Base-by-base conservation (phyloP, 768 basidiomycete genomes). In the Mycena maculata region DNA sequence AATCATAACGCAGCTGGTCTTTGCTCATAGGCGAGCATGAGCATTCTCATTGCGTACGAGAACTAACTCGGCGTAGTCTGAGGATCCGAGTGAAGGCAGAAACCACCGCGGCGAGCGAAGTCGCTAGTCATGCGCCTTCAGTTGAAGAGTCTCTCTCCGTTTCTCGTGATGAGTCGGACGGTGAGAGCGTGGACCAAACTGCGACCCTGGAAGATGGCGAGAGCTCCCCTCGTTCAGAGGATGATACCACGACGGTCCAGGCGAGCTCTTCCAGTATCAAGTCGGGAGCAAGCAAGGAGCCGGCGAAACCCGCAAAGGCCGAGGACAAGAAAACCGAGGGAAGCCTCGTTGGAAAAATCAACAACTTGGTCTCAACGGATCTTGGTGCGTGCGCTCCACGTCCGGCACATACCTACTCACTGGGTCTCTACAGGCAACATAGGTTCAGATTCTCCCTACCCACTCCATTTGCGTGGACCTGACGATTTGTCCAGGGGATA, bases 291-390 rank as follows among this genome's bases (percentile, higher is more conserved):
- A 56, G 55, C 30, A 68, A 63, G 16, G 15, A 41, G 38, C 44
- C 57, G n/a, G 16, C 47, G n/a, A 48, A 60, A 23, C 28, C 50
- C 28, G 38, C 42, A 27, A 60, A 54, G 38, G 28, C 54, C 28
- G 65, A 59, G 42, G 50, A 47, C 1, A 70, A 64, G 48, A 73
- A 73, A 44, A 38, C 52, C 41, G 67, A 41, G 4, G 62, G 78
- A 11, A 88, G 89, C 72, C 76, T 92, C n/a, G 85, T 88, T 39
- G 92, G 93, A 12, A 91, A 87, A 73, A 89, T 94, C 72, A 93
- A 91, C 76, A 93, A 92, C 62, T 78, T 93, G 8, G 86, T 92
- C 36, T 88, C 91, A 8, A 88, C 89, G 1, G 92, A 94, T 76
- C 22, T 69, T 13, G 33, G 33, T 36, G 33, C 33, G 33, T 36